A percentile compares a stretch with the other conserved stretches of the same genome.
These are phyloP conservation scores for Aspergillus sp. DNA, from an alignment of 2,329 filamentous ascomycete genomes.

Conservation along the genomic window DNA sequence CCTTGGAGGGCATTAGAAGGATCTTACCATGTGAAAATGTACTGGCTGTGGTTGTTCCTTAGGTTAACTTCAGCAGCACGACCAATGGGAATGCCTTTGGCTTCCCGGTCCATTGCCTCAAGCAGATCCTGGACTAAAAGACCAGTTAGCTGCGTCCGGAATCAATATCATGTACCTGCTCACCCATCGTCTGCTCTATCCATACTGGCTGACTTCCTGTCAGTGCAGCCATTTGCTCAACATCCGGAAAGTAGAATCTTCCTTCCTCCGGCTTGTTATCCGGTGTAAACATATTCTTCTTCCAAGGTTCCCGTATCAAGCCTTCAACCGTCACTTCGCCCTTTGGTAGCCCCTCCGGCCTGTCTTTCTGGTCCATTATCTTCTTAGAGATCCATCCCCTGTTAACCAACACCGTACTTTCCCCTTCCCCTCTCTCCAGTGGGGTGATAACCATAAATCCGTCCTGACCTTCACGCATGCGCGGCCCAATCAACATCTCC, in stretches of 20 bases:
- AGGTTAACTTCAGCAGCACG: slow-evolving; percentile 86
- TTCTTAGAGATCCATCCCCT: slow-evolving; percentile 88
- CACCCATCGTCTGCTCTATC: slow-evolving; percentile 95
- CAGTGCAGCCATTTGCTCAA: slow-evolving; percentile 82
- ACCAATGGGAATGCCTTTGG: slow-evolving; percentile 84
- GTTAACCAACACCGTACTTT: slow-evolving; percentile 78
- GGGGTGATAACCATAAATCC: slow-evolving; percentile 92
- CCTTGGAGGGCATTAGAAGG: not conserved
- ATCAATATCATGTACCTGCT: slow-evolving; percentile 16
- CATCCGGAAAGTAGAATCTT: slow-evolving; percentile 94
- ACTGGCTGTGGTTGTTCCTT: slow-evolving; percentile 95
- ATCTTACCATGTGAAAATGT: slow-evolving; percentile 95
- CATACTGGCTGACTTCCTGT: slow-evolving; percentile 84
- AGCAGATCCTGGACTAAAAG: slow-evolving; percentile 73
- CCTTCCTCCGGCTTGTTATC: slow-evolving; percentile 79
- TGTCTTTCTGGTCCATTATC: slow-evolving; percentile 61
- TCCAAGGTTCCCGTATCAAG: slow-evolving; percentile 82
- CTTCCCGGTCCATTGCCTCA: slow-evolving; percentile 70
- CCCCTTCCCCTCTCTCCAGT: slow-evolving; percentile 64
- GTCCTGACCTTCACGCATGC: slow-evolving; percentile 83
- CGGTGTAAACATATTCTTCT: slow-evolving; percentile 97
- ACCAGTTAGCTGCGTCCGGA: not conserved
- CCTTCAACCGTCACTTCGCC: slow-evolving; percentile 80
- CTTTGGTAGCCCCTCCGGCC: slow-evolving; percentile 64
- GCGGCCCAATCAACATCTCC: slow-evolving; percentile 94